Percentiles rank a stretch among this genome's conserved stretches.
Conservation (phyloP, 177 flowering plant species). For the Vitis hybrid region DNA sequence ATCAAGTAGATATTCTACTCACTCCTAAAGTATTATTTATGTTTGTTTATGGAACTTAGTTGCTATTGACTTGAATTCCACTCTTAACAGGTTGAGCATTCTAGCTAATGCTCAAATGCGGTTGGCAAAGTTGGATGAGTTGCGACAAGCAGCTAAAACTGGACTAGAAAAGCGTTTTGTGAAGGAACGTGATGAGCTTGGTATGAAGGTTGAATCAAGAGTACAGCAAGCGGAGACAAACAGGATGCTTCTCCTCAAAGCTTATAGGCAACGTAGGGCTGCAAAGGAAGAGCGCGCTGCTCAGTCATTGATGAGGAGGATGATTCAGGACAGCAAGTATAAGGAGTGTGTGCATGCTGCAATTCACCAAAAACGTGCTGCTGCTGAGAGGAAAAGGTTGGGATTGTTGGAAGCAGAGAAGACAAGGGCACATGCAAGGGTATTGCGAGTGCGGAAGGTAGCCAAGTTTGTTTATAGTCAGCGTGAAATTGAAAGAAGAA, state of each 20-base stretch:
- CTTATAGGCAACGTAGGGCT: slow-evolving; percentile 70
- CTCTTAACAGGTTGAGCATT: slow-evolving; percentile 66
- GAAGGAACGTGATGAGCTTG: slow-evolving; percentile 73
- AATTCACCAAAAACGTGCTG: slow-evolving; percentile 79
- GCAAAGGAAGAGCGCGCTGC: slow-evolving; percentile 72
- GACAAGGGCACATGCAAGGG: slow-evolving; percentile 71
- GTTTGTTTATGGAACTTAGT: not conserved
- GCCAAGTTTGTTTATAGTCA: slow-evolving; percentile 67
- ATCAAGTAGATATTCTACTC: no score
- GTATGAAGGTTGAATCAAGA: slow-evolving; percentile 68
- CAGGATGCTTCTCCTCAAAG: slow-evolving; percentile 76
- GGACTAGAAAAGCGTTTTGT: slow-evolving; percentile 69
- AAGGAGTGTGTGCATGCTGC: slow-evolving; percentile 80
- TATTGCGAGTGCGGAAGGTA: slow-evolving; percentile 58
- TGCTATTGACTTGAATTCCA: not conserved
- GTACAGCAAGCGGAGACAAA: slow-evolving; percentile 86
- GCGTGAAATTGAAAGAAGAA: slow-evolving; percentile 78
- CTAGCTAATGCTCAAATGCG: slow-evolving; percentile 77
- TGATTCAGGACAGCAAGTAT: slow-evolving; percentile 69
- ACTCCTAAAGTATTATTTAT: no score
- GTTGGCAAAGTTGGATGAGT: slow-evolving; percentile 77
- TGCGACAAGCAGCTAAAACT: slow-evolving; percentile 89
- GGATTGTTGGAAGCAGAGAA: slow-evolving; percentile 87
- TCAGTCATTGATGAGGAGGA: slow-evolving; percentile 63
- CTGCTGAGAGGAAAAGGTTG: slow-evolving; percentile 89